Evolutionary conservation across 2,329 filamentous ascomycete genomes (phyloP).

Genomic region (Lecanicillium sp.): DNA sequence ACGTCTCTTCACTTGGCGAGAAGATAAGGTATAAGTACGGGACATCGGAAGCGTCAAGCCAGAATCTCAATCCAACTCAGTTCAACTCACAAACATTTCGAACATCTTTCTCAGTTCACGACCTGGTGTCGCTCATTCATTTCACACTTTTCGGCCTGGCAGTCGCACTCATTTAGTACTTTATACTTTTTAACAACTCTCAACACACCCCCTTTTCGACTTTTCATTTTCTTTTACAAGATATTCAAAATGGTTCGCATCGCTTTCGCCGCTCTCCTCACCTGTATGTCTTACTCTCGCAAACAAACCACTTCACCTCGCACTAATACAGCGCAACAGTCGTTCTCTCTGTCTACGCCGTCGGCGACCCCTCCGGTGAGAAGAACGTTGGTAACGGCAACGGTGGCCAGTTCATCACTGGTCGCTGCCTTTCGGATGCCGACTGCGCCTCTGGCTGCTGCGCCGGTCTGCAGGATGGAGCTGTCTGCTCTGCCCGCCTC

Average conservation of each 20-base stretch:
- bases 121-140: slow-evolving; percentile 6
- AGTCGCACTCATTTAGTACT: neutral
- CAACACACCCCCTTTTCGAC: neutral
- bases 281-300: slow-evolving; percentile 14
- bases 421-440: slow-evolving; percentile 15
- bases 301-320: neutral
- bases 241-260: slow-evolving; percentile 26
- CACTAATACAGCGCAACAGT: slow-evolving; percentile 1
- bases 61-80: neutral
- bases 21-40: too few species aligned
- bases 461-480: slow-evolving; percentile 14
- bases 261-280: slow-evolving; percentile 14
- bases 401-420: slow-evolving; percentile 20
- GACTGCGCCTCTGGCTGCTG: slow-evolving; percentile 25
- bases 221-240: slow-evolving; percentile 1
- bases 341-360: slow-evolving; percentile 11
- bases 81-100: neutral
- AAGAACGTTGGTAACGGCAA: slow-evolving; percentile 17
- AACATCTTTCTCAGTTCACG: neutral
- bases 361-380: slow-evolving; percentile 14
- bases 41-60: too few species aligned
- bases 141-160: slow-evolving; percentile 5
- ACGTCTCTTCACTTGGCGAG: too few species aligned
- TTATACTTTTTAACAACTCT: too few species aligned
- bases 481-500: slow-evolving; percentile 20